Percentiles rank a stretch among this genome's conserved stretches.
Evolutionary conservation across 2,329 filamentous ascomycete genomes (phyloP).

Genomic region (Escovopsis sp.): DNA sequence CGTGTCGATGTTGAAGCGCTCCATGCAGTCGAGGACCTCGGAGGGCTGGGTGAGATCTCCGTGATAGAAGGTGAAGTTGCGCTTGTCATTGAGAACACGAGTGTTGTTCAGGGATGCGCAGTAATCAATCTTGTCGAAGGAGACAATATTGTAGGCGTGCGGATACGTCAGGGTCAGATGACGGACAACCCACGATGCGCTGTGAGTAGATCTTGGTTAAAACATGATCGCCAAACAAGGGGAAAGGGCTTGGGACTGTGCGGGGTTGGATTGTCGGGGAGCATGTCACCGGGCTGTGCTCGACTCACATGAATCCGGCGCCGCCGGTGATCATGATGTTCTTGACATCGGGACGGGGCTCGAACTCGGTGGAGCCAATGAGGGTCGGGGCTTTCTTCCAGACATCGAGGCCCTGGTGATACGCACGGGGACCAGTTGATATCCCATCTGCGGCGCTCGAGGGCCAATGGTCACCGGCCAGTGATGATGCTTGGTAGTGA

Average conservation of each 20-base stretch:
- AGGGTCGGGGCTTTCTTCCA: slow-evolving; percentile 61
- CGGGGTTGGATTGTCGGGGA: neutral
- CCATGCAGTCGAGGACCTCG: slow-evolving; percentile 56
- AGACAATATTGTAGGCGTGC: slow-evolving; percentile 61
- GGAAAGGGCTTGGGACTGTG: neutral
- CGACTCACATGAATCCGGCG: slow-evolving; percentile 67
- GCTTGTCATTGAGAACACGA: slow-evolving; percentile 46
- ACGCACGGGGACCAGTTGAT: slow-evolving; percentile 21
- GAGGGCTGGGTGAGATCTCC: slow-evolving; percentile 61
- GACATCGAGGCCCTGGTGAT: slow-evolving; percentile 45
- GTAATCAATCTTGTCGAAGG: slow-evolving; percentile 76
- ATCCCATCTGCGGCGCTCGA: slow-evolving; percentile 6
- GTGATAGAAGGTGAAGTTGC: slow-evolving; percentile 67
- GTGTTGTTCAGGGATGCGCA: slow-evolving; percentile 73
- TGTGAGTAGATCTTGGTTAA: slow-evolving; percentile 17
- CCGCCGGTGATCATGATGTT: slow-evolving; percentile 78
- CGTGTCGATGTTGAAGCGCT: slow-evolving; percentile 60
- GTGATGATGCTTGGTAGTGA: no score
- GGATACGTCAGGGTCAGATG: slow-evolving; percentile 64
- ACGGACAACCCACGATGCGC: slow-evolving; percentile 70
- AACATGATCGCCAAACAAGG: neutral
- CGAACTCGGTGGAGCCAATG: slow-evolving; percentile 54
- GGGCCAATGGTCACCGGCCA: slow-evolving; percentile 3
- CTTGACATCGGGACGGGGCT: slow-evolving; percentile 52
- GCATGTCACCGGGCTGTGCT: neutral